Evolutionary conservation across 805 yeast genomes (phyloP), one percentile per base, ranked within the genome.

Genomic region (Candida berthetii): DNA sequence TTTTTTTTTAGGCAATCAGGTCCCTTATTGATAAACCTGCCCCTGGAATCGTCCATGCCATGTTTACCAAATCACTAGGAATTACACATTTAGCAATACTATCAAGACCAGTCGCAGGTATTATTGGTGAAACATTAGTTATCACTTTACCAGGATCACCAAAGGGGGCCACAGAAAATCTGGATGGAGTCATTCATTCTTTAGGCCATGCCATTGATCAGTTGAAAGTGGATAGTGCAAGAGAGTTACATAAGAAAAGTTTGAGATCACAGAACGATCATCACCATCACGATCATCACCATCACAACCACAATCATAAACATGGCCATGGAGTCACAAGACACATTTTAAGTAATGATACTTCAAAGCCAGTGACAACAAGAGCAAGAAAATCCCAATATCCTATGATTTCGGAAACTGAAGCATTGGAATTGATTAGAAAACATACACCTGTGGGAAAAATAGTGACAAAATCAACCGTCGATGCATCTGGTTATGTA

Each of bases 61-160:
- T 75, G 78, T 52, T 74, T 4, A 43, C 58, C 1, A 60, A 55
- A 19, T 70, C 78, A 1, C 58, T 73, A 17, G 49, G 60, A 39
- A 58, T 64, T 20, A 75, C 81, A 0, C 72, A 74, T 1, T 62
- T 60, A 47, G 80, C 78, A 1, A 70, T 71, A 35, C 53, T 73
- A 60, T 57, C 76, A 3, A 59, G 81, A 24, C 78, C 78, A 1
- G 71, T 70, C 4, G 76, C 78, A 2, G 81, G 81, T 3, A 58
- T 67, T 3, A 49, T 55, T 13, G 56, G 58, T 22, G 52, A 60
- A 18, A 45, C 69, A 0, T 45, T 75, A 33, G 55, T 75, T 0
- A 48, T 74, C 11, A 71, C 79, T 0, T 54, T 74, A 3, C 81
- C 81, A 0, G 81, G 81, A 0, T 72, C 78, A 1, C 74, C 76